These are phyloP conservation scores for Blepharisma undulans DNA, from an alignment of 169 alveolate species.

Conservation along the genomic window DNA sequence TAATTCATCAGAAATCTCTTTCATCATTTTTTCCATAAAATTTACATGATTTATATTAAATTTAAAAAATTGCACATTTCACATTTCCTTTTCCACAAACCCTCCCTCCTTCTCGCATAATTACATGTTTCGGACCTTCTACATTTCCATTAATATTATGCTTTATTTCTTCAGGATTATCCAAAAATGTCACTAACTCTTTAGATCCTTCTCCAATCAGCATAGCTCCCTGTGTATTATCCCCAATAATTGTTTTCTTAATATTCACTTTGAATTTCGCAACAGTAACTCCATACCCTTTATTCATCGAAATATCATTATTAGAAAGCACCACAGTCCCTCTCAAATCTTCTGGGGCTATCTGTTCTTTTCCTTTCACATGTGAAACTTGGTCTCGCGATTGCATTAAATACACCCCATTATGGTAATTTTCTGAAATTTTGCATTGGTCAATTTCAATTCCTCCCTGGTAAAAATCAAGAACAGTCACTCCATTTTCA, in stretches of 20 bases:
- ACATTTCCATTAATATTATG: too few species aligned
- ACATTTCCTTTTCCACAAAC: too few species aligned
- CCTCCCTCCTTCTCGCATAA: too few species aligned
- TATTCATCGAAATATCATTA: neutral
- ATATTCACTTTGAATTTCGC: neutral
- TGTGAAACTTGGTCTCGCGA: neutral
- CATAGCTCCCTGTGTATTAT: neutral
- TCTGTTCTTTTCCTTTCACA: neutral
- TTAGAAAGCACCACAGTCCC: neutral
- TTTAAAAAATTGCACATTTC: too few species aligned
- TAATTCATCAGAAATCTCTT: too few species aligned
- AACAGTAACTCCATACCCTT: neutral
- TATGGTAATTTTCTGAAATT: neutral
- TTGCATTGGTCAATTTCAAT: neutral
- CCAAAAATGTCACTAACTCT: neutral
- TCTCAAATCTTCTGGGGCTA: neutral
- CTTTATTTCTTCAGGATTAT: neutral
- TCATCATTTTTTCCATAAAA: too few species aligned
- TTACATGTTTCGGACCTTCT: too few species aligned
- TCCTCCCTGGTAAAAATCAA: neutral
- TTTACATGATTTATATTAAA: too few species aligned
- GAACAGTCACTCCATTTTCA: constrained; percentile 34
- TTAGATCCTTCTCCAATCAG: neutral
- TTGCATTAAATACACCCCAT: constrained; percentile 19
- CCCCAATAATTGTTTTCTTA: neutral